phyloP scores from a whole-genome alignment of 2,329 filamentous ascomycete species.

The Chaetomium globosum region DNA sequence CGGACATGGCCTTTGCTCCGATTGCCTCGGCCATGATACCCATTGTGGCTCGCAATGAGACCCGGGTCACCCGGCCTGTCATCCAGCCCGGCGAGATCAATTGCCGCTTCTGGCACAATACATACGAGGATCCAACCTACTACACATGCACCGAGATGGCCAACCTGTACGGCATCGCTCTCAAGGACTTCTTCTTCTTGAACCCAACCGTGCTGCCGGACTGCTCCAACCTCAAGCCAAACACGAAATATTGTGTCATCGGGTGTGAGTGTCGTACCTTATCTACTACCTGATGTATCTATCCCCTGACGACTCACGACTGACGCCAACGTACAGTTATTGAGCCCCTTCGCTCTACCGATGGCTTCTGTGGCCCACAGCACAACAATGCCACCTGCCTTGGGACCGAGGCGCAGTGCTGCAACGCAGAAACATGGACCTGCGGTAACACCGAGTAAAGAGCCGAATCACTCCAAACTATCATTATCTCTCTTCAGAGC shows the following conservation, averaged over 20 bases:
- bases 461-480: too few species aligned
- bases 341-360: constrained; percentile 35
- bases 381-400: constrained; percentile 42
- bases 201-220: constrained; percentile 20
- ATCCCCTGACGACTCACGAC: background rate
- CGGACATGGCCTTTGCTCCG: too few species aligned
- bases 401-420: constrained; percentile 39
- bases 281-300: background rate
- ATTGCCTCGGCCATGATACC: too few species aligned
- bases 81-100: background rate
- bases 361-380: constrained; percentile 41
- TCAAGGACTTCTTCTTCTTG: constrained; percentile 12
- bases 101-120: background rate
- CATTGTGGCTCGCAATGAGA: too few species aligned
- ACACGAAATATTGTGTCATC: constrained; percentile 23
- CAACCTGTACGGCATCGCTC: constrained; percentile 2
- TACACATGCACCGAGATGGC: constrained; percentile 22
- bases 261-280: constrained; percentile 21
- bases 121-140: constrained; percentile 10
- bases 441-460: constrained; percentile 36
- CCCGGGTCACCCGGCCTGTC: too few species aligned
- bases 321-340: constrained; percentile 30
- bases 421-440: constrained; percentile 41
- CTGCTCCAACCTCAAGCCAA: constrained; percentile 20
- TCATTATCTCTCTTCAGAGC: background rate